Base-by-base conservation (phyloP, 1,284 basidiomycete genomes). In the Sparassis latifolia region DNA sequence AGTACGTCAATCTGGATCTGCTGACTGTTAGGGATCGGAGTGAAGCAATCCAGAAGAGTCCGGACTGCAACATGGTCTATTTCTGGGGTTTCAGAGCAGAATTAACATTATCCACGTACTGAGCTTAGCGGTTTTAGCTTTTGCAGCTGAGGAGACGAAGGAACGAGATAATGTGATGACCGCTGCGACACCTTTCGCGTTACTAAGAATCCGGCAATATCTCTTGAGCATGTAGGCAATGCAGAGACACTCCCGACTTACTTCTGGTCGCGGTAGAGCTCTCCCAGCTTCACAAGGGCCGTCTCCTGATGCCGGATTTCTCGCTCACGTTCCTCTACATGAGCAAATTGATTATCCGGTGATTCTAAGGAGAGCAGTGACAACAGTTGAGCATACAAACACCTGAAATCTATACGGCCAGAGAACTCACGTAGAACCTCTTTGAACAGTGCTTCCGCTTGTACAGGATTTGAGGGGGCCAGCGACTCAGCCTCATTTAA, bases 41-140 rank as follows among this genome's bases (percentile, higher is more conserved):
- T 77, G 73, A 98, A 97, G 73, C 86, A 89, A 68, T 92, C 90
- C 62, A 98, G 90, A 38, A 98, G 78, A 3, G 92, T 93, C 48
- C 95, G 86, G 69, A 96, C 92, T 94, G 57, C 2, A 51, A 37
- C 12, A 20, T 20, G 20, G 20, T 20, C 20, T 20, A 20, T 20
- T 20, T 20, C 20, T 20, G 20, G 20, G 12, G 35, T 37, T 37
- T 33, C 20, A 39, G 39, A 27, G 28, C 35, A 29, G 7, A 7
- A 31, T 7, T 12, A 20, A 28, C 20, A 20, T 20, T 20, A 20
- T 20, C 42, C n/a, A 75, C 87, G 57, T 57, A 93, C 92, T 94
- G 55, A 98, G 82, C 73, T 97, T 97, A 2, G 96, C 95, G 0
- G 96, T 97, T 73, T 99, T 99, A 5, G 97, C 96, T 69, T 99